Conservation (phyloP, 768 basidiomycete genomes). For the Phanerochaete carnosa region DNA sequence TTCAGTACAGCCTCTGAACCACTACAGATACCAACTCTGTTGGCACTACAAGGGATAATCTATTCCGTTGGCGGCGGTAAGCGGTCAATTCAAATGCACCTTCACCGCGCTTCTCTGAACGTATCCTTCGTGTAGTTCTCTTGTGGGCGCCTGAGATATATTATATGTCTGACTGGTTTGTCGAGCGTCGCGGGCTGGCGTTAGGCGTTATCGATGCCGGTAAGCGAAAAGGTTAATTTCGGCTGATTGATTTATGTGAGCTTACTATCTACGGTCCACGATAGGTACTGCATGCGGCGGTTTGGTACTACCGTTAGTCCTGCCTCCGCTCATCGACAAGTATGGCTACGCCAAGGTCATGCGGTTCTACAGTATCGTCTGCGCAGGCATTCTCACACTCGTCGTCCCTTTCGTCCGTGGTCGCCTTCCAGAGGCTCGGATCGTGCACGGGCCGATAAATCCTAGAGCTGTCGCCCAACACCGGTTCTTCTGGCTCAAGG, state of each 20-base stretch:
- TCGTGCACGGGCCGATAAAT: constrained; percentile 16
- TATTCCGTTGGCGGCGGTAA: constrained; percentile 27
- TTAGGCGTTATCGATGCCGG: constrained; percentile 30
- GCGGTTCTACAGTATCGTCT: constrained; percentile 13
- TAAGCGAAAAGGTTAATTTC: no score
- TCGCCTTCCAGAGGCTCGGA: constrained; percentile 22
- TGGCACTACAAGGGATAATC: constrained; percentile 25
- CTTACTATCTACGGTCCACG: background rate
- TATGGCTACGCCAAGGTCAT: constrained; percentile 23
- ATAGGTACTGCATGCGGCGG: constrained; percentile 28
- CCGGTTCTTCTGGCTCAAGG: constrained; percentile 18
- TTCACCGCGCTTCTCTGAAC: background rate
- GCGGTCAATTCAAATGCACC: background rate
- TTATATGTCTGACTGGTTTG: constrained; percentile 32
- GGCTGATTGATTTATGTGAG: no score
- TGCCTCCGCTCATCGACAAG: constrained; percentile 21
- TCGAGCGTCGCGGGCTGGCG: constrained; percentile 27
- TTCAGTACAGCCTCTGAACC: background rate
- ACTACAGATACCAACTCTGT: background rate
- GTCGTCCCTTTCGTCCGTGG: constrained; percentile 22
- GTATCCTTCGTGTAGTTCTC: constrained; percentile 13
- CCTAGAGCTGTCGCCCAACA: background rate
- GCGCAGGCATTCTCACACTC: constrained; percentile 13
- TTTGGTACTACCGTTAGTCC: constrained; percentile 23
- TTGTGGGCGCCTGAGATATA: constrained; percentile 25